These are phyloP conservation scores for Neonectria neomacrospora DNA, from an alignment of 2,329 filamentous ascomycete genomes.

Conservation along the genomic window DNA sequence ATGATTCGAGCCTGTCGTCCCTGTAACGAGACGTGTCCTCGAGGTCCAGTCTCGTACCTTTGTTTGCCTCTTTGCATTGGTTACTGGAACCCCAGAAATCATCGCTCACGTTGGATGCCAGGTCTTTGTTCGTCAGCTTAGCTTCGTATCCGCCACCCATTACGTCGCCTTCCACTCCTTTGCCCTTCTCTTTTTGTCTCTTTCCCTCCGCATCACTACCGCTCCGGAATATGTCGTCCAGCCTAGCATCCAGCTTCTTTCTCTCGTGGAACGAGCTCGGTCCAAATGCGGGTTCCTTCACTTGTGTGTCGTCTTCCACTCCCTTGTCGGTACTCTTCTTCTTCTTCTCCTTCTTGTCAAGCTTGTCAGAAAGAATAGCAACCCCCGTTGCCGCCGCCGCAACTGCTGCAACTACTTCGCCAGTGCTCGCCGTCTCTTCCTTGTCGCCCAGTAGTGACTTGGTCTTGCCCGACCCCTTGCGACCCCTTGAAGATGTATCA, in stretches of 20 bases:
- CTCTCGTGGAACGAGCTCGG: conserved; percentile 15
- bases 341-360: conserved; percentile 44
- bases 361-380: conserved; percentile 48
- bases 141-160: conserved; percentile 1
- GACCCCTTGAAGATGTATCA: conserved; percentile 11
- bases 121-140: conserved; percentile 3
- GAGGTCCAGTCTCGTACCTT: conserved; percentile 19
- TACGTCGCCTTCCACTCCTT: not conserved
- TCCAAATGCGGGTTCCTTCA: conserved; percentile 16
- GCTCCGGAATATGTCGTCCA: conserved; percentile 47
- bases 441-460: conserved; percentile 9
- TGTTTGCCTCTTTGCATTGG: conserved; percentile 23
- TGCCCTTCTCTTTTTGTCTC: conserved; percentile 4
- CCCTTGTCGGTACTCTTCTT: conserved; percentile 33
- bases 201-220: conserved; percentile 17
- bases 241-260: conserved; percentile 9
- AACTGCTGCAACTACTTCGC: conserved; percentile 29
- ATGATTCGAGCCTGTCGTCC: conserved; percentile 12
- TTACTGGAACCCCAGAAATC: conserved; percentile 46
- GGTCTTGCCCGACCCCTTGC: conserved; percentile 8
- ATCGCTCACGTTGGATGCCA: conserved; percentile 18
- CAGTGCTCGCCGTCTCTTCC: conserved; percentile 21
- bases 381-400: conserved; percentile 46
- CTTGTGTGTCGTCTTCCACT: conserved; percentile 38
- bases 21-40: conserved; percentile 11